These are phyloP conservation scores for Russula virescens DNA, from an alignment of 768 basidiomycete species.

Conservation along the genomic window DNA sequence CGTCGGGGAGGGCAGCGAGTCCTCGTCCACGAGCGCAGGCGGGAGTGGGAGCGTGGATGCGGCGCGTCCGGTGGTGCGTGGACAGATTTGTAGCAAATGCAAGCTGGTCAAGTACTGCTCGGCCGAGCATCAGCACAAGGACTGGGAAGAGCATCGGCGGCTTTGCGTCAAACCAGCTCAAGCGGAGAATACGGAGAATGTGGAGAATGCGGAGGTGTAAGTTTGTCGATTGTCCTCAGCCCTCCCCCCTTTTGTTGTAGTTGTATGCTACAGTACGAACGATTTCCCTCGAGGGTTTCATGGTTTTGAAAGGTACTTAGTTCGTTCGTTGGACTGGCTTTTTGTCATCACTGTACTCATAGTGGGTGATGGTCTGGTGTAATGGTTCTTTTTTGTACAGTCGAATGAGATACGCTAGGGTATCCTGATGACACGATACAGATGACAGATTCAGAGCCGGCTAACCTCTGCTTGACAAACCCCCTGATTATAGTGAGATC, in stretches of 20 bases:
- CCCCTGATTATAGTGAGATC: no score
- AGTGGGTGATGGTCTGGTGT: not conserved
- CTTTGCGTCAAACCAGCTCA: constrained; percentile 47
- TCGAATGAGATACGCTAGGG: no score
- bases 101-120: constrained; percentile 76
- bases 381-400: not conserved
- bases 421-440: no score
- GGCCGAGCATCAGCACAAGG: constrained; percentile 64
- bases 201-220: constrained; percentile 2
- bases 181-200: not conserved
- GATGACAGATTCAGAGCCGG: no score
- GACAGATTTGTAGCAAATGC: constrained; percentile 71
- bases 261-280: not conserved
- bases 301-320: not conserved
- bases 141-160: constrained; percentile 74
- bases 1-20: constrained; percentile 33
- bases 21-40: constrained; percentile 24
- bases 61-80: constrained; percentile 28
- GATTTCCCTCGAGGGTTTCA: not conserved
- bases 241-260: not conserved
- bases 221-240: not conserved
- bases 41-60: constrained; percentile 7
- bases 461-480: no score
- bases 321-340: not conserved
- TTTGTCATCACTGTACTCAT: constrained; percentile 7